phyloP scores from a whole-genome alignment of 2,329 filamentous ascomycete genomes.

The Phialocephala subalpina region DNA sequence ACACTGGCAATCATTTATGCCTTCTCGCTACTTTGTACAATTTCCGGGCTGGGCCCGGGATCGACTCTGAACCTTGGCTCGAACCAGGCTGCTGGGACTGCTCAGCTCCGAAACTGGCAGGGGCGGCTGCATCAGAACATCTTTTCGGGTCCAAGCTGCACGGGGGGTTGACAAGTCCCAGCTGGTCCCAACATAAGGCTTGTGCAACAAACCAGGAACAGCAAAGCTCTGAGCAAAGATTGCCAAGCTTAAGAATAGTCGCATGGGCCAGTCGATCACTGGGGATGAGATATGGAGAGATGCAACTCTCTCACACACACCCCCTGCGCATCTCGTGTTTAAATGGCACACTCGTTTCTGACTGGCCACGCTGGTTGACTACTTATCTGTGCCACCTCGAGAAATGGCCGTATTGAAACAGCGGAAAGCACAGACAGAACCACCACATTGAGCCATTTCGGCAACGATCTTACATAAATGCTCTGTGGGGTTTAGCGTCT shows the following conservation, averaged over 20 bases:
- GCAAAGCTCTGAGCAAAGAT: slow-evolving; percentile 1
- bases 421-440: not conserved
- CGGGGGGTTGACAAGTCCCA: not conserved
- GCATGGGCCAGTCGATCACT: not conserved
- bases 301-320: not conserved
- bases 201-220: not conserved
- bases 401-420: slow-evolving; percentile 7
- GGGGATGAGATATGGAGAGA: not conserved
- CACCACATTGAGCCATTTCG: not conserved
- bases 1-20: slow-evolving; percentile 15
- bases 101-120: no score
- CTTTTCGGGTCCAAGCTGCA: not conserved
- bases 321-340: not conserved
- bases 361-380: not conserved
- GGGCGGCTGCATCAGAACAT: not conserved
- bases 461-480: not conserved
- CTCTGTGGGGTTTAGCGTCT: not conserved
- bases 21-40: slow-evolving; percentile 21
- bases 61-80: slow-evolving; percentile 9
- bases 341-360: slow-evolving; percentile 1
- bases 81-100: not conserved
- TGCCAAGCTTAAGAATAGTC: not conserved
- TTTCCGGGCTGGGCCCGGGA: slow-evolving; percentile 15
- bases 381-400: not conserved
- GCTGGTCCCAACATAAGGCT: not conserved